Base-by-base conservation (phyloP, 176 grass and related monocot genomes). In the Phoenix roebelenii region DNA sequence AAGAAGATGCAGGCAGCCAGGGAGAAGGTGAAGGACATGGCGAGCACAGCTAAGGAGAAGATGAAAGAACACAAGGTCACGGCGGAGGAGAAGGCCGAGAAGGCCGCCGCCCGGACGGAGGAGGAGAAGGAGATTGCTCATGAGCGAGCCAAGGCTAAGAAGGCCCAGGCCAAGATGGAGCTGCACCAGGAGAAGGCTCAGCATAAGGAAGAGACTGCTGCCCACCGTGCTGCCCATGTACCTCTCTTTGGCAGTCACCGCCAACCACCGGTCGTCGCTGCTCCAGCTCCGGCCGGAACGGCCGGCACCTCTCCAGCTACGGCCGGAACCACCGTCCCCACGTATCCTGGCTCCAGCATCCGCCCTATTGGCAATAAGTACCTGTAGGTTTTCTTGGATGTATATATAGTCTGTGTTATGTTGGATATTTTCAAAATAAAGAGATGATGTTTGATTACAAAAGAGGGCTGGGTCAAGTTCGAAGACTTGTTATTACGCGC, bases 131-230 rank as follows among this genome's bases (percentile, higher is more conserved):
- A 74, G 56, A 79, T 76, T 51, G 76, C 76, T 4, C 71, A 58
- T 59, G 74, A 88, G 51, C 63, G 44, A n/a, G 74, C 55, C 61
- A 51, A 50, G 18, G 85, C 77, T 17, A 61, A 49, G 70, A 73
- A 89, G 53, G 74, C 58, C n/a, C 52, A 78, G 30, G 81, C 85
- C 70, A 56, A 39, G 32, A 77, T 77, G 52, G 70, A 89, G 52
- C 69, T 66, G 65, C 77, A 89, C 74, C 69, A 60, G 73, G 81
- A 89, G 80, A 89, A 74, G 74, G 85, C 66, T 2, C 69, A 80
- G 49, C 85, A 83, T 69, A 72, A 72, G 24, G 72, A 77, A 0
- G 57, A 83, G 59, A 23, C 85, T 15, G 71, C 71, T 0, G 60
- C 26, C 54, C 22, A 53, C 72, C 0, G 76, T 52, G 55, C 71